A percentile compares a stretch with the other conserved stretches of the same genome.
phyloP scores from a whole-genome alignment of 331 rosid genomes.

The Dryas integrifolia region DNA sequence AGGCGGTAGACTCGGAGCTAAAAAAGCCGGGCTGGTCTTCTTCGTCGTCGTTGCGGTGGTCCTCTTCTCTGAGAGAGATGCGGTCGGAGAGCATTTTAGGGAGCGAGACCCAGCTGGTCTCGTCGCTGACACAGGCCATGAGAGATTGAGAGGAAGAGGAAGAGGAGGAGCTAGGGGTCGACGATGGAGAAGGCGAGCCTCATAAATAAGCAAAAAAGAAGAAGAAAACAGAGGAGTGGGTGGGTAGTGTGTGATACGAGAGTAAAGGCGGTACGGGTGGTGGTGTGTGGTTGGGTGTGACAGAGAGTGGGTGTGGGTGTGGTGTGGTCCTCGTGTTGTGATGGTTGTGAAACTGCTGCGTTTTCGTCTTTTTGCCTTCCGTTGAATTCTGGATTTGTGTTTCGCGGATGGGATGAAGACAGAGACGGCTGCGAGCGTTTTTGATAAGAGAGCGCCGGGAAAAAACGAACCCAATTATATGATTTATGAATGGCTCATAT shows the following conservation, averaged over 20 bases:
- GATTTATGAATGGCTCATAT: neutral
- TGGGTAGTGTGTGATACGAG: neutral
- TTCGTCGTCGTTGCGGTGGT: constrained; percentile 15
- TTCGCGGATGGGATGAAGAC: neutral
- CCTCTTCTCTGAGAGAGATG: constrained; percentile 4
- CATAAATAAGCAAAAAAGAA: neutral
- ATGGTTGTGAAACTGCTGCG: neutral
- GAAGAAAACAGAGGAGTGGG: neutral
- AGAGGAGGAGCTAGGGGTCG: neutral
- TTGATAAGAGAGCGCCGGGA: neutral
- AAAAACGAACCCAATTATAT: too few species aligned
- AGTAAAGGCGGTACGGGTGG: neutral
- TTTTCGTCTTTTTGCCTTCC: neutral
- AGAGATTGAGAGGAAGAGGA: neutral
- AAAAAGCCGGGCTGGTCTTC: constrained; percentile 14
- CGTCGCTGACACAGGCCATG: constrained; percentile 75
- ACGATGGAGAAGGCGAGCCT: neutral
- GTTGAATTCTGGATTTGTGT: neutral
- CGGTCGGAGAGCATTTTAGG: constrained; percentile 36
- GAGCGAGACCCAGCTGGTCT: constrained; percentile 34
- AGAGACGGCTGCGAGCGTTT: neutral
- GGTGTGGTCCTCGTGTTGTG: neutral
- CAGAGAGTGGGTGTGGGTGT: neutral
- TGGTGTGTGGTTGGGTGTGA: too few species aligned
- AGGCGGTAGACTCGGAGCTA: constrained; percentile 23